These are phyloP conservation scores for Xanthoparmelia taractica DNA, from an alignment of 495 filamentous ascomycete genomes.

Conservation along the genomic window DNA sequence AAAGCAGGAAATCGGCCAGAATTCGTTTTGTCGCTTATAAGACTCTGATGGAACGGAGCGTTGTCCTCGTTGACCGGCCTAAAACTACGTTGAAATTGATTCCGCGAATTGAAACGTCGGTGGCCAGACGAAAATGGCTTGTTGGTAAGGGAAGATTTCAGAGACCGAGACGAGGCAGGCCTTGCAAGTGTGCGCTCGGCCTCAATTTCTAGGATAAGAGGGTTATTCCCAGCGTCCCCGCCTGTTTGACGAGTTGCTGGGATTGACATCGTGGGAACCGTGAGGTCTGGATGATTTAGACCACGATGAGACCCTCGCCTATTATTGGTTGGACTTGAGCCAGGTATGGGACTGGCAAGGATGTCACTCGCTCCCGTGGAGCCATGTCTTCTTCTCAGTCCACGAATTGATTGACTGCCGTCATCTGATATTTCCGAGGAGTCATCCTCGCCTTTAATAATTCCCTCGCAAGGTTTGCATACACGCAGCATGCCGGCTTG, in stretches of 20 bases:
- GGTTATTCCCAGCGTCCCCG: conserved; percentile 71
- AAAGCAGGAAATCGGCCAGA: conserved; percentile 76
- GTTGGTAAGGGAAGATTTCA: conserved; percentile 62
- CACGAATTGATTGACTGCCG: conserved; percentile 21
- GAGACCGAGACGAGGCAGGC: conserved; percentile 85
- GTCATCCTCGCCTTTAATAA: conserved; percentile 85
- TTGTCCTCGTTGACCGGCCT: conserved; percentile 61
- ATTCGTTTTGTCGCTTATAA: conserved; percentile 52
- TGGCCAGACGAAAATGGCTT: conserved; percentile 69
- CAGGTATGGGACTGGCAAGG: conserved; percentile 46
- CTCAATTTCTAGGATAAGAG: conserved; percentile 86
- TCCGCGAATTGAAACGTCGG: conserved; percentile 77
- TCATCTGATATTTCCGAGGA: conserved; percentile 77
- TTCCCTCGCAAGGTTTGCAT: conserved; percentile 88
- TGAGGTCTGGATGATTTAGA: conserved; percentile 27
- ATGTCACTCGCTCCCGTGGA: conserved; percentile 26
- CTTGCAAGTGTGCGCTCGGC: conserved; percentile 62
- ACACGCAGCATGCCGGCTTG: conserved; percentile 78
- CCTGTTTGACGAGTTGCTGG: conserved; percentile 77
- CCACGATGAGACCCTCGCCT: conserved; percentile 26
- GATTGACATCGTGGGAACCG: conserved; percentile 65
- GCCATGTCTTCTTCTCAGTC: conserved; percentile 29
- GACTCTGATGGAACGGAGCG: conserved; percentile 80
- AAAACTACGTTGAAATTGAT: conserved; percentile 49
- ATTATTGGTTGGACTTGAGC: conserved; percentile 24